These are phyloP conservation scores for Macrolepiota dolichaula DNA, from an alignment of 768 basidiomycete species.

Conservation along the genomic window DNA sequence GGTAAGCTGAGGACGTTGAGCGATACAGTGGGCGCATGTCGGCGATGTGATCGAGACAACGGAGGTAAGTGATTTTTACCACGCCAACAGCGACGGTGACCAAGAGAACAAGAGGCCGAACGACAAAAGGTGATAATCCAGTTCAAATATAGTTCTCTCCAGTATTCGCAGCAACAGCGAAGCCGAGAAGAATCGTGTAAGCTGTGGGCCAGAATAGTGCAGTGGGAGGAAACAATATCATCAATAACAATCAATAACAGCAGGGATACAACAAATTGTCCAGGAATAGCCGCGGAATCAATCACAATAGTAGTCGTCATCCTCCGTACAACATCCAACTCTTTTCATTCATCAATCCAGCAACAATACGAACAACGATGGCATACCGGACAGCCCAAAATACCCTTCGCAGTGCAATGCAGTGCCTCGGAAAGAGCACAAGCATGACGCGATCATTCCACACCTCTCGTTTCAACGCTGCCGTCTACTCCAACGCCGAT, in stretches of 20 bases:
- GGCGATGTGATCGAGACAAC: background rate
- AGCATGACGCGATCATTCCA: slow-evolving; percentile 33
- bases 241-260: too few relatives aligned
- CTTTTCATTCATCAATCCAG: background rate
- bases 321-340: background rate
- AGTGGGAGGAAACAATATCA: background rate
- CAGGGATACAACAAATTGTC: too few relatives aligned
- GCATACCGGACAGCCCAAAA: background rate
- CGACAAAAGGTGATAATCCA: too few relatives aligned
- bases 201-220: background rate
- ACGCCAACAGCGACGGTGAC: background rate
- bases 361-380: background rate
- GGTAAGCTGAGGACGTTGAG: background rate
- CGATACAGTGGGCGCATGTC: background rate
- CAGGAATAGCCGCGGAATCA: background rate
- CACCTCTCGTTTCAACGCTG: slow-evolving; percentile 32
- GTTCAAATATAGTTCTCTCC: background rate
- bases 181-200: background rate
- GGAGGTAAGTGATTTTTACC: background rate
- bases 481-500: slow-evolving; percentile 44
- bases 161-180: background rate
- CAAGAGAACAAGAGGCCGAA: background rate
- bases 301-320: background rate
- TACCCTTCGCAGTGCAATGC: background rate
- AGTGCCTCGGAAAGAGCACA: background rate